phyloP scores from a whole-genome alignment of 2,329 filamentous ascomycete species.

The Sporothrix luriei region DNA sequence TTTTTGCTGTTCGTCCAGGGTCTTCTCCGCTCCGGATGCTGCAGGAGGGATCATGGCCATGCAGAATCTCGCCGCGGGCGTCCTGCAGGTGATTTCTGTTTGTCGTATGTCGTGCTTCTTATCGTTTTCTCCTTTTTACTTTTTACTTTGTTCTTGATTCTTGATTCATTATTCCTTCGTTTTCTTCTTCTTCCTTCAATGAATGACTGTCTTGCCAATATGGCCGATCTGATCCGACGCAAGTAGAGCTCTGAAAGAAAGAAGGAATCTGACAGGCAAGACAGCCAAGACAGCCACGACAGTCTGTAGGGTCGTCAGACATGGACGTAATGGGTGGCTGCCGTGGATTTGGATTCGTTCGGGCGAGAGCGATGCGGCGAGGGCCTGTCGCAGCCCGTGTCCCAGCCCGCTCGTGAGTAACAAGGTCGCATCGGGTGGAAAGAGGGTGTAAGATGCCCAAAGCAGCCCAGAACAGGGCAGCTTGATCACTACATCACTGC shows the following conservation, averaged over 20 bases:
- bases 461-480: neutral
- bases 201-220: neutral
- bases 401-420: neutral
- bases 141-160: too few species aligned
- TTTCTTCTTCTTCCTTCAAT: neutral
- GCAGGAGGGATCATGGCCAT: slow-evolving; percentile 8
- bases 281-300: neutral
- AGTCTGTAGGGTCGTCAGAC: neutral
- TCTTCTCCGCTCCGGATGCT: slow-evolving; percentile 23
- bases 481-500: neutral
- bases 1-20: slow-evolving; percentile 5
- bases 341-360: slow-evolving; percentile 6
- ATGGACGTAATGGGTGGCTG: neutral
- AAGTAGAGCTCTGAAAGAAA: neutral
- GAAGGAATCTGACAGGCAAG: slow-evolving; percentile 4
- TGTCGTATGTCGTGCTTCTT: neutral
- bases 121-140: too few species aligned
- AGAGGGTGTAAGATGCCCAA: neutral
- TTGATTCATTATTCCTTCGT: neutral
- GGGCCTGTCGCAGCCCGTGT: neutral
- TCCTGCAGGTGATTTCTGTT: neutral
- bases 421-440: neutral
- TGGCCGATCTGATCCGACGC: slow-evolving; percentile 1
- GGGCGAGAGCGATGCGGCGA: slow-evolving; percentile 4
- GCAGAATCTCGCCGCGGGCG: slow-evolving; percentile 2